Evolutionary conservation across 495 filamentous ascomycete species (phyloP), one percentile per base, ranked within the genome.

Genomic region (Annulohypoxylon bovei): DNA sequence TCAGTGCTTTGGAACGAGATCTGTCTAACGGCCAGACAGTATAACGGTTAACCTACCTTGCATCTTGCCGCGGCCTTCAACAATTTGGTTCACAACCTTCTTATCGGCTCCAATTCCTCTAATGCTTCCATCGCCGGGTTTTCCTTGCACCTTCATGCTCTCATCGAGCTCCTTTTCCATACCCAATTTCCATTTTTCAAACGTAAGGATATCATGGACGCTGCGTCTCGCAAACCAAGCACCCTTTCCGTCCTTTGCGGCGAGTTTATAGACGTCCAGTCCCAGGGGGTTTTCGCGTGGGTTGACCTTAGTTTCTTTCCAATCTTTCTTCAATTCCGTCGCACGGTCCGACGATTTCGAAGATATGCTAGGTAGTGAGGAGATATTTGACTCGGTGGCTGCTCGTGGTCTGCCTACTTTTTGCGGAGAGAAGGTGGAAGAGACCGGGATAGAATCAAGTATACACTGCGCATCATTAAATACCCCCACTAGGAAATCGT

Each of bases 181-280:
- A 4, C 83, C 89, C 61, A 76, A 77, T 73, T 84, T 85, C 87
- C 81, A 97, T 73, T 87, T 90, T 11, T 81, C 78, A 75, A 96
- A 98, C 0, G 87, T 81, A 20, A 95, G 74, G 6, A 60, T 70
- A 68, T 90, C 87, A 65, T 98, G 94, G 14, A 98, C 83, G 71
- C 92, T 97, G 27, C 93, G 83, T 60, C 95, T 80, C 8, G 92
- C 93, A 79, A 98, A 98, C 95, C 95, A 98, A 3, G 88, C 83
- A 0, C 95, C 95, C 50, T 90, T 90, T 2, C 93, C 91, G 73
- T 98, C 95, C 61, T 90, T 88, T 0, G 90, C 88, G 0, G 82
- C 77, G 25, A 95, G 81, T 75, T 96, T 98, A 80, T 93, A 97
- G 11, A 98, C 87, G 22, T 83, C 80, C 16, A 98, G 87, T 0